Conservation (phyloP, 257 asterid species). For the Solanum ossicruentum region DNA sequence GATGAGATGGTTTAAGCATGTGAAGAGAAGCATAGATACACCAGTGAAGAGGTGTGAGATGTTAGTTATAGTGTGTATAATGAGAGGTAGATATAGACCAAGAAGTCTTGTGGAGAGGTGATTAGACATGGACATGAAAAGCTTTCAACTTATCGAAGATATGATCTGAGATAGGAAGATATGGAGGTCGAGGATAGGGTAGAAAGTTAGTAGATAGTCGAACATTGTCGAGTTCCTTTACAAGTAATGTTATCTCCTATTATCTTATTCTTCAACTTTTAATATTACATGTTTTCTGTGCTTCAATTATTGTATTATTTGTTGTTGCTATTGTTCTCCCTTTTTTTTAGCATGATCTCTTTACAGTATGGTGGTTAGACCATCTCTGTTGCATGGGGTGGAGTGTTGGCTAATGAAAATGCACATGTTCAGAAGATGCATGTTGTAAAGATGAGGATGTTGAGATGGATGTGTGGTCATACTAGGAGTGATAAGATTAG, state of each 20-base stretch:
- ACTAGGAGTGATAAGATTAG: too few species aligned
- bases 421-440: too few species aligned
- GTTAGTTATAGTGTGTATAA: neutral
- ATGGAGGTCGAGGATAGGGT: neutral
- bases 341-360: neutral
- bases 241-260: neutral
- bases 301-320: neutral
- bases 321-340: neutral
- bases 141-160: neutral
- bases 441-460: too few species aligned
- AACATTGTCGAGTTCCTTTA: neutral
- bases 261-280: neutral
- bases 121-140: neutral
- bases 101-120: neutral
- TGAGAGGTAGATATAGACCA: neutral
- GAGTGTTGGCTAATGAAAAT: too few species aligned
- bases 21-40: neutral
- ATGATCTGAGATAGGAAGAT: neutral
- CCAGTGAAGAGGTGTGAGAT: neutral
- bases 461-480: too few species aligned
- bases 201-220: neutral
- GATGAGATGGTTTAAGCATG: neutral
- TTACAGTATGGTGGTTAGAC: neutral
- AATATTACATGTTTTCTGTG: neutral
- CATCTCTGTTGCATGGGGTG: too few species aligned